Conservation (phyloP, 2,329 filamentous ascomycete species). For the Cladosporium sphaerospermum region DNA sequence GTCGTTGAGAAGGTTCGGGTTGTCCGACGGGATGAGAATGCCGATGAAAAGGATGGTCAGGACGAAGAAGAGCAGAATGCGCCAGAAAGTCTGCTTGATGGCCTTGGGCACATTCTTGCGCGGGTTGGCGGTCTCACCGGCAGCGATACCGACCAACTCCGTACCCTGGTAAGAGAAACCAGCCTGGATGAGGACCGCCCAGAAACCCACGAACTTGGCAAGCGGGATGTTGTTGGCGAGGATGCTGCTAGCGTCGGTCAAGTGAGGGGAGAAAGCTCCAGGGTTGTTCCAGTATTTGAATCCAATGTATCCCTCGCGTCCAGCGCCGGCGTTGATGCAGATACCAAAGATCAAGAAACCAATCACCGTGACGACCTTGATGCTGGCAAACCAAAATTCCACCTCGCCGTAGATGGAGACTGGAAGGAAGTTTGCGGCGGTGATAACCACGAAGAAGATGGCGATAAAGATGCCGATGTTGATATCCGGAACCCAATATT, state of each 20-base stretch:
- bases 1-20: constrained; percentile 32
- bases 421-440: constrained; percentile 45
- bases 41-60: constrained; percentile 32
- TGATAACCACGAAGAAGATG: constrained; percentile 31
- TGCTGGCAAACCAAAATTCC: constrained; percentile 49
- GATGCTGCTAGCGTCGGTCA: constrained; percentile 14
- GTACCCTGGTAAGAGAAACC: constrained; percentile 54
- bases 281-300: constrained; percentile 44
- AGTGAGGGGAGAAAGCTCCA: constrained; percentile 33
- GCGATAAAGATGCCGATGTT: constrained; percentile 36
- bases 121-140: constrained; percentile 48
- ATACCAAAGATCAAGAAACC: constrained; percentile 39
- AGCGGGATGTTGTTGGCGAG: constrained; percentile 23
- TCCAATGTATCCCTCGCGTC: constrained; percentile 53
- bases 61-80: constrained; percentile 33
- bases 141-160: constrained; percentile 48
- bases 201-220: constrained; percentile 43
- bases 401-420: constrained; percentile 49
- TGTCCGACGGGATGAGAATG: constrained; percentile 30
- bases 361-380: constrained; percentile 48
- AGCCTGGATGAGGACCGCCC: constrained; percentile 51
- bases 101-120: constrained; percentile 38
- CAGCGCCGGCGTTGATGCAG: constrained; percentile 36
- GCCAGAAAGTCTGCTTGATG: constrained; percentile 33
- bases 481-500: constrained; percentile 35